Evolutionary conservation across 208 protist species (phyloP).

Genomic region (Wallacemonas sp.): DNA sequence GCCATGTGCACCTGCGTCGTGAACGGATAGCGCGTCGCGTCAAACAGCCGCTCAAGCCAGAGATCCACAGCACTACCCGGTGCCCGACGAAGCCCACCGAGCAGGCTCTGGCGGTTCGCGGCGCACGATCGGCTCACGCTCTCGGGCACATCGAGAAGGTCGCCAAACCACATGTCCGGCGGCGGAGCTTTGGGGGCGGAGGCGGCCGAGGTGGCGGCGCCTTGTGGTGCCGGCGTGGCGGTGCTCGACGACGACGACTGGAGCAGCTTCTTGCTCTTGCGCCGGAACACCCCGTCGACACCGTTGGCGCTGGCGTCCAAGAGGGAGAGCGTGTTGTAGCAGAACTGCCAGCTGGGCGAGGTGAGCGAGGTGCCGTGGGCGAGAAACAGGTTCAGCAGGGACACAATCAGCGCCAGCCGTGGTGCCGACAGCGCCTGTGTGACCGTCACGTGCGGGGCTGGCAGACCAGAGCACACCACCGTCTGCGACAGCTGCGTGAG

Average conservation of each 20-base stretch:
- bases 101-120: conserved; percentile 44
- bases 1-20: conserved; percentile 75
- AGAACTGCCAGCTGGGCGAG: conserved; percentile 57
- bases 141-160: conserved; percentile 50
- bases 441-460: conserved; percentile 37
- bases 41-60: conserved; percentile 85
- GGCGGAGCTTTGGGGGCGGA: not conserved
- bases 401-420: conserved; percentile 61
- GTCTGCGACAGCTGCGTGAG: conserved; percentile 57
- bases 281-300: conserved; percentile 70
- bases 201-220: not conserved
- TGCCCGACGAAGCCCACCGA: conserved; percentile 43
- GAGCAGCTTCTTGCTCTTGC: conserved; percentile 31
- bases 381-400: conserved; percentile 71
- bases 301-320: conserved; percentile 82
- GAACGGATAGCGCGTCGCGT: conserved; percentile 69
- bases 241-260: not conserved
- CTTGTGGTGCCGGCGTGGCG: not conserved
- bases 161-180: conserved; percentile 79
- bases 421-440: conserved; percentile 41
- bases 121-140: conserved; percentile 39
- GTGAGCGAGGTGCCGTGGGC: conserved; percentile 65
- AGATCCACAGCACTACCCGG: conserved; percentile 54
- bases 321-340: conserved; percentile 73
- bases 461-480: conserved; percentile 33